Percentiles rank a stretch among this genome's conserved stretches.
These are phyloP conservation scores for Cyberlindnera petersonii DNA, from an alignment of 805 yeast genomes.

Conservation along the genomic window DNA sequence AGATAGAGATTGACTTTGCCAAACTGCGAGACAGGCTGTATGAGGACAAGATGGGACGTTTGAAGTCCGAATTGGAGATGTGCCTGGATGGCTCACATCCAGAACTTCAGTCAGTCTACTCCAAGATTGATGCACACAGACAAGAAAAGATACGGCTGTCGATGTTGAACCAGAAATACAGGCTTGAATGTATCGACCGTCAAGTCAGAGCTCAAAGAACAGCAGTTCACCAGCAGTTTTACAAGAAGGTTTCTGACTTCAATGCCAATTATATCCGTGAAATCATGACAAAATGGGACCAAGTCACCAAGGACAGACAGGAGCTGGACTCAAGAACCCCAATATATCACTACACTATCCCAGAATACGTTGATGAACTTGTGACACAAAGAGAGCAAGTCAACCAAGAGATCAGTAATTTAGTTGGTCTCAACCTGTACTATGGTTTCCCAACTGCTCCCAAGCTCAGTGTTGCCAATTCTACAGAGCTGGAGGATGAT, in stretches of 20 bases:
- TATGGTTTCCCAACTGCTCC: constrained; percentile 86
- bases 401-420: constrained; percentile 64
- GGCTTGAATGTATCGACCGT: constrained; percentile 68
- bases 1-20: constrained; percentile 85
- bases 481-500: constrained; percentile 74
- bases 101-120: constrained; percentile 69
- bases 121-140: constrained; percentile 67
- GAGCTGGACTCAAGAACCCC: constrained; percentile 49
- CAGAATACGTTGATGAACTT: constrained; percentile 41
- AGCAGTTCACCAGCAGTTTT: constrained; percentile 77
- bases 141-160: constrained; percentile 61
- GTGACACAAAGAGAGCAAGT: constrained; percentile 64
- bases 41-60: constrained; percentile 72
- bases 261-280: constrained; percentile 61
- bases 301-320: constrained; percentile 83
- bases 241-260: constrained; percentile 61
- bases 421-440: constrained; percentile 62
- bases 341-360: constrained; percentile 35
- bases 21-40: constrained; percentile 76
- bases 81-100: constrained; percentile 92
- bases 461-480: constrained; percentile 55
- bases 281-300: constrained; percentile 87
- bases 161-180: constrained; percentile 52
- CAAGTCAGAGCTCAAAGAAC: constrained; percentile 80
- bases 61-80: constrained; percentile 80